Base-by-base conservation (phyloP, 2,329 filamentous ascomycete species). In the Tolypocladium capitatum region DNA sequence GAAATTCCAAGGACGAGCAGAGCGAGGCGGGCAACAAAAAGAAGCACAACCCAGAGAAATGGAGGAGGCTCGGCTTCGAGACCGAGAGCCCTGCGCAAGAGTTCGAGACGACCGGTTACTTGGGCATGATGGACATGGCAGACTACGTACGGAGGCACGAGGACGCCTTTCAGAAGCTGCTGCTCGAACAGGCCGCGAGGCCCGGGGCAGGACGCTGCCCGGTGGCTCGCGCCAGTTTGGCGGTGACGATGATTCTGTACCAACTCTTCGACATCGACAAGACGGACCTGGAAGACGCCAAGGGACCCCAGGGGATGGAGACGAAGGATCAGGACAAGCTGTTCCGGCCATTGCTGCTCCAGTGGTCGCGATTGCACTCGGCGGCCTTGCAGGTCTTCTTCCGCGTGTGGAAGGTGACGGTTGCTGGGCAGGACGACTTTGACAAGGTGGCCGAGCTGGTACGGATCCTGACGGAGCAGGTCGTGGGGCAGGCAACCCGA, bases 51-150 rank as follows among this genome's bases (percentile, higher is more conserved):
- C 85, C 89, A 0, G 84, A 94, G 59, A 96, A 96, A 63, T 98
- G 92, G 92, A 78, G 89, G 57, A 76, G 90, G 47, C 65, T 98
- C 38, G 92, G 92, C 3, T 98, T 98, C 58, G 85, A 92, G 63
- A 84, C 85, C 0, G 92, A 98, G 65, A 90, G 79, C 55, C 92
- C 92, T 4, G 83, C 83, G 0, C 75, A 76, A 57, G 92, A 98
- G 56, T 97, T 98, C 60, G 82, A 88, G 20, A 72, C 79, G 35
- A 84, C 86, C 28, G 92, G 92, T 0, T 97, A 90, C 62, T 67
- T 98, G 47, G 92, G 92, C 28, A 87, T 98, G 79, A 97, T 98
- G 90, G 92, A 98, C 63, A 67, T 98, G 58, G 87, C 89, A 2
- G 90, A 97, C 64, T 98, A 88, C 62, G 88, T 95, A 44, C 80